Conservation (phyloP, 805 yeast genomes). For the Ogataea angusta region DNA sequence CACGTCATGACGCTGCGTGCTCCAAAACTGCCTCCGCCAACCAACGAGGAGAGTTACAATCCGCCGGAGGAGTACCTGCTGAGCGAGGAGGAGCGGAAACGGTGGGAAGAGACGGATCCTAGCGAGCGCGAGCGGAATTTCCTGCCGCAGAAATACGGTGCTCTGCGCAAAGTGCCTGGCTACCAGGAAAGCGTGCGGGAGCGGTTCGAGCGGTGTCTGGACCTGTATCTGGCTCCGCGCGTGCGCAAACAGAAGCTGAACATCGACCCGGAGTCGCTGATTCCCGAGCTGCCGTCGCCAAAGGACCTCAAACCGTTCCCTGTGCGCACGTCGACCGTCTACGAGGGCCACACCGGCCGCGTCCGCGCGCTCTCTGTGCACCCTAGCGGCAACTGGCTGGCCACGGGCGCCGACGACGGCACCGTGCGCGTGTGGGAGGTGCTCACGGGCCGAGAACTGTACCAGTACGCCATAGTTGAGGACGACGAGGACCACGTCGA, state of each 20-base stretch:
- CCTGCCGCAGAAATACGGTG: slow-evolving; percentile 73
- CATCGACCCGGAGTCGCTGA: slow-evolving; percentile 92
- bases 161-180: slow-evolving; percentile 92
- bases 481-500: slow-evolving; percentile 76
- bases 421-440: slow-evolving; percentile 96
- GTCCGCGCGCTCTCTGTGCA: slow-evolving; percentile 82
- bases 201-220: slow-evolving; percentile 90
- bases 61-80: slow-evolving; percentile 95
- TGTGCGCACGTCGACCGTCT: slow-evolving; percentile 78
- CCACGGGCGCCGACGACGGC: slow-evolving; percentile 98
- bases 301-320: slow-evolving; percentile 97
- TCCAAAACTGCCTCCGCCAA: slow-evolving; percentile 93
- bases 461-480: slow-evolving; percentile 49
- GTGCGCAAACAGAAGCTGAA: slow-evolving; percentile 85
- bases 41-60: slow-evolving; percentile 93
- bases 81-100: slow-evolving; percentile 69
- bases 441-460: slow-evolving; percentile 90
- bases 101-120: slow-evolving; percentile 69
- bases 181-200: slow-evolving; percentile 83
- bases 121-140: slow-evolving; percentile 75
- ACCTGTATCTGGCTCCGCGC: slow-evolving; percentile 93
- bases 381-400: slow-evolving; percentile 90
- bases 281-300: slow-evolving; percentile 96
- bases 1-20: slow-evolving; percentile 92
- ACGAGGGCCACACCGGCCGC: slow-evolving; percentile 78